These are phyloP conservation scores for Ilex asprella DNA, from an alignment of 257 asterid genomes.

Conservation along the genomic window DNA sequence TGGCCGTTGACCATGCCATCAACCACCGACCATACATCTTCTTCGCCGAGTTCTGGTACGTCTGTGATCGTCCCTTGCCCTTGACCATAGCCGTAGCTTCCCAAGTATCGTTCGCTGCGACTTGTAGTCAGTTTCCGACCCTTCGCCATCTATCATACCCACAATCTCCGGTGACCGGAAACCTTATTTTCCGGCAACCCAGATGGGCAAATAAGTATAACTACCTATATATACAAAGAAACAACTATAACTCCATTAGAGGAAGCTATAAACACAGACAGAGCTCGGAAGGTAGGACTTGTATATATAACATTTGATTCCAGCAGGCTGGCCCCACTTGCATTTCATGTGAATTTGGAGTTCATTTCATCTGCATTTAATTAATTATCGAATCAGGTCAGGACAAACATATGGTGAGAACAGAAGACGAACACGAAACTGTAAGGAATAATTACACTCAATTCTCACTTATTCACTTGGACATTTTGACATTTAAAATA, in stretches of 20 bases:
- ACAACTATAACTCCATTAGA: slow-evolving; percentile 16
- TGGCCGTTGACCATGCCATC: slow-evolving; percentile 35
- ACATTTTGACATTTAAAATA: too few species aligned
- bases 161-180: background rate
- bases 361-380: slow-evolving; percentile 69
- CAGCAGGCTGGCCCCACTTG: slow-evolving; percentile 22
- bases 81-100: slow-evolving; percentile 29
- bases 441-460: slow-evolving; percentile 21
- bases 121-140: slow-evolving; percentile 57
- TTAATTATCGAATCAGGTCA: slow-evolving; percentile 10
- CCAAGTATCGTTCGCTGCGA: slow-evolving; percentile 57
- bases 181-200: slow-evolving; percentile 24
- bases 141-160: slow-evolving; percentile 47
- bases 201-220: slow-evolving; percentile 1
- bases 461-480: too few species aligned
- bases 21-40: slow-evolving; percentile 68
- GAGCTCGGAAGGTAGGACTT: slow-evolving; percentile 24
- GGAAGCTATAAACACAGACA: slow-evolving; percentile 17
- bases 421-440: slow-evolving; percentile 27
- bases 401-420: slow-evolving; percentile 1
- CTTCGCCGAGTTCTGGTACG: slow-evolving; percentile 60
- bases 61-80: slow-evolving; percentile 32
- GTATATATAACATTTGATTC: slow-evolving; percentile 47
- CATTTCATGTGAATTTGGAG: slow-evolving; percentile 61
- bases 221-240: background rate